Conservation (phyloP, 2,329 filamentous ascomycete species). For the Phoma herbarum region DNA sequence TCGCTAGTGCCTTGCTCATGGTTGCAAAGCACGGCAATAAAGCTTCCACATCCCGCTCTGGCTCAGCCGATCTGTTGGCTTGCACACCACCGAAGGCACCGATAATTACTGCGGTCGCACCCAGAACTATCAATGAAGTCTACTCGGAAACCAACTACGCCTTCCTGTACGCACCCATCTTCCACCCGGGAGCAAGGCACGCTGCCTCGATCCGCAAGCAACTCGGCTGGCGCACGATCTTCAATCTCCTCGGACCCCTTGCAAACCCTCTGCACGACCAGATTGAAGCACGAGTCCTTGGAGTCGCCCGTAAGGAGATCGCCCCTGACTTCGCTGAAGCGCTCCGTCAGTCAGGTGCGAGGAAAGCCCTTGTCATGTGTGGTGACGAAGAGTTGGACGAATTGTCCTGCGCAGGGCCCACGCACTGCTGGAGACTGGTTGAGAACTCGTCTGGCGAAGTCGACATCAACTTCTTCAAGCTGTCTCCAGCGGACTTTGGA, state of each 20-base stretch:
- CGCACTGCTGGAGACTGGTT: constrained; percentile 85
- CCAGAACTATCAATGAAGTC: constrained; percentile 73
- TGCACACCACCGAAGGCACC: constrained; percentile 76
- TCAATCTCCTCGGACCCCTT: constrained; percentile 93
- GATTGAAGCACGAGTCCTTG: constrained; percentile 91
- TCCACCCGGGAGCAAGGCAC: constrained; percentile 93
- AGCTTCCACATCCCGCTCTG: constrained; percentile 93
- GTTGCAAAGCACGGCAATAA: constrained; percentile 96
- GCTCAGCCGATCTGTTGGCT: constrained; percentile 89
- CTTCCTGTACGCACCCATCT: constrained; percentile 94
- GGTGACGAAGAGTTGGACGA: constrained; percentile 96
- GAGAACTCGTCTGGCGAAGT: constrained; percentile 59
- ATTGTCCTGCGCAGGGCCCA: constrained; percentile 87
- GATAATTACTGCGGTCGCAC: constrained; percentile 76
- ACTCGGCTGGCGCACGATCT: constrained; percentile 93
- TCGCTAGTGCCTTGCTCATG: constrained; percentile 84
- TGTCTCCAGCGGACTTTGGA: constrained; percentile 88
- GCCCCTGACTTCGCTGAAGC: constrained; percentile 91
- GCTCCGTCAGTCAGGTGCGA: constrained; percentile 75
- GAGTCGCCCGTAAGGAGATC: constrained; percentile 86
- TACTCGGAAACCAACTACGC: constrained; percentile 88
- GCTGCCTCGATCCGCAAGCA: constrained; percentile 86
- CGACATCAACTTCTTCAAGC: constrained; percentile 77
- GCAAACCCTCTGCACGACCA: constrained; percentile 82
- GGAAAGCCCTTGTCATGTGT: constrained; percentile 89